phyloP scores from a whole-genome alignment of 352 stramenopile genomes.

The Globisporangium sylvaticum region DNA sequence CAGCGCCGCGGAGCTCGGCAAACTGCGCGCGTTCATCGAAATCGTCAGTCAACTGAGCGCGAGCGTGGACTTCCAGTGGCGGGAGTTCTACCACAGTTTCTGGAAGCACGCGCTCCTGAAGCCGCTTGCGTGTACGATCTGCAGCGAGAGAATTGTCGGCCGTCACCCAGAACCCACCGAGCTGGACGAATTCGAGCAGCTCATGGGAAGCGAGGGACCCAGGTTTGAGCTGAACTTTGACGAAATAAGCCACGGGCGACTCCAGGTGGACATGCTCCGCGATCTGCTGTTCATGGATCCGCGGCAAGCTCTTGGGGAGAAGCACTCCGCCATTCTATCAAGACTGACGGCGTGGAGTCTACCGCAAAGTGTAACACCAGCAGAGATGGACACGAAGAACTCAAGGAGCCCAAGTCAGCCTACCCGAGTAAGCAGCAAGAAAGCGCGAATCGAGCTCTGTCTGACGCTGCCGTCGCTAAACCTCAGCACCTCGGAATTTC shows the following conservation, averaged over 20 bases:
- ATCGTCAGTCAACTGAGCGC: background rate
- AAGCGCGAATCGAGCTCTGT: constrained; percentile 1
- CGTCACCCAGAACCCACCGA: background rate
- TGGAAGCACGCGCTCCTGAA: background rate
- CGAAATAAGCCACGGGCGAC: background rate
- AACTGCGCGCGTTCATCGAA: background rate
- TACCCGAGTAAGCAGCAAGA: background rate
- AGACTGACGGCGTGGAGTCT: background rate
- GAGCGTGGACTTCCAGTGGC: background rate
- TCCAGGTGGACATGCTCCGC: background rate
- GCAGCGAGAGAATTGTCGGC: background rate
- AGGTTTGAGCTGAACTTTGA: background rate
- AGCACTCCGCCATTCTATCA: background rate
- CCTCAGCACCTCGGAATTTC: background rate
- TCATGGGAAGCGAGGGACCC: constrained; percentile 6
- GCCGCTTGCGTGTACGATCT: background rate
- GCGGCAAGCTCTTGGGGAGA: background rate
- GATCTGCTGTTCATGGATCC: background rate
- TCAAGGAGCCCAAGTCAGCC: background rate
- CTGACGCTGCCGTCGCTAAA: background rate
- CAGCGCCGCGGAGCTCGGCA: background rate
- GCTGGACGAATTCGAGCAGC: background rate
- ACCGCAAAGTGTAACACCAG: no score
- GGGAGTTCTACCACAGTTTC: background rate
- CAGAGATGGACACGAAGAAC: background rate